Base-by-base conservation (phyloP, 345 rosid genomes). In the Ceriops zippeliana region DNA sequence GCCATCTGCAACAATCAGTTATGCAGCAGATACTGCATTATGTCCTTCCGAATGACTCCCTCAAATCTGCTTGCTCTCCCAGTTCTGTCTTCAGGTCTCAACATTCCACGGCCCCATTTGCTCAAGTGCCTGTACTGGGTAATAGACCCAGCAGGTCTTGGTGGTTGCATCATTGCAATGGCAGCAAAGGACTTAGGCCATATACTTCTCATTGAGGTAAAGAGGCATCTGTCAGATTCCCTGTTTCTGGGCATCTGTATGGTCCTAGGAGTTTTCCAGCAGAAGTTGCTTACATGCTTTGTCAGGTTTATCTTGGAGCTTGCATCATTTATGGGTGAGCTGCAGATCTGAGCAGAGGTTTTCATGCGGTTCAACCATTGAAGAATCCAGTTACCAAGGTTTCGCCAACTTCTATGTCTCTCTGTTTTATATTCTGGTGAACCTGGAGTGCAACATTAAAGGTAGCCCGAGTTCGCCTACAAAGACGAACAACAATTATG, bases 351-450 rank as follows among this genome's bases (percentile, higher is more conserved):
- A 66, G 99, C 97, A 13, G 96, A 84, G n/a, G 99, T 96, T 75
- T 90, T 95, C 90, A 86, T 84, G 57, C 81, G 70, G 73, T 91
- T 89, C 30, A 95, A 93, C 88, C 88, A 88, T 46, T 90, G 89
- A 35, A 91, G 85, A 59, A 95, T 86, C 91, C 97, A 74, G 83
- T 95, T 95, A 30, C 99, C 96, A 4, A 91, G 72, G 73, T 86
- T 90, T 65, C 90, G 72, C 99, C 99, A 49, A 95, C 93, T 82
- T 87, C 89, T 63, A 91, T 74, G 79, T 95, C 97, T 76, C 99
- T 84, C 16, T 87, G 74, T 63, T 95, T 97, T 73, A 95, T 84
- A 62, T 83, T 90, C 77, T 52, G 75, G 73, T 91, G 97, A 73
- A 88, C 87, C 16, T 58, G 73, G 59, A 91, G 75, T 1, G 93